These are phyloP conservation scores for Mucor indicus DNA, from an alignment of 371 early-diverging fungal genomes.

Conservation along the genomic window DNA sequence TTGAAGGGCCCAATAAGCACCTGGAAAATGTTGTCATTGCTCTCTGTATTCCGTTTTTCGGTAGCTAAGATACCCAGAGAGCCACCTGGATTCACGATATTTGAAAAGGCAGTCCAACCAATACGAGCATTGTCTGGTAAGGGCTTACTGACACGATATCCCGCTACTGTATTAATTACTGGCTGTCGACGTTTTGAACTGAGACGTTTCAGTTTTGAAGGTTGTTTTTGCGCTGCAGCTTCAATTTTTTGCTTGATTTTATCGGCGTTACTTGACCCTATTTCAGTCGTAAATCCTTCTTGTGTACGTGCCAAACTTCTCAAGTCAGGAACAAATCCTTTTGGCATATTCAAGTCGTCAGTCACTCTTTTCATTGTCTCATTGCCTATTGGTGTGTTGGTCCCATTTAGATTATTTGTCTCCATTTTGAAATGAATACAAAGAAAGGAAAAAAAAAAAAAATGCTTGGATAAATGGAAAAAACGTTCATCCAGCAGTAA, in stretches of 20 bases:
- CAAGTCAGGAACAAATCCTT: constrained; percentile 17
- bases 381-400: no score
- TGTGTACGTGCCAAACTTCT: constrained; percentile 15
- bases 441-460: no score
- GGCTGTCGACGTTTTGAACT: constrained; percentile 2
- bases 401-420: no score
- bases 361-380: no score
- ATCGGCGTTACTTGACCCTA: constrained; percentile 23
- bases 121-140: constrained; percentile 26
- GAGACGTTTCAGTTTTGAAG: neutral
- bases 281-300: constrained; percentile 30
- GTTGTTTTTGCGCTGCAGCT: constrained; percentile 23
- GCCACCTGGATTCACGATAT: constrained; percentile 23
- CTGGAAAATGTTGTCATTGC: neutral
- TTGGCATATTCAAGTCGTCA: constrained; percentile 12
- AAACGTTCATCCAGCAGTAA: no score
- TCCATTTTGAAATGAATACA: no score
- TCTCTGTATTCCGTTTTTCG: constrained; percentile 7
- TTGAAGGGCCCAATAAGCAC: constrained; percentile 6
- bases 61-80: constrained; percentile 10
- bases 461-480: no score
- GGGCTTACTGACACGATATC: constrained; percentile 18
- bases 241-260: constrained; percentile 19
- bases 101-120: constrained; percentile 36
- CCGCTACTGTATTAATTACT: constrained; percentile 19